phyloP scores from a whole-genome alignment of 345 rosid species.

The Eucalyptus caleyi region DNA sequence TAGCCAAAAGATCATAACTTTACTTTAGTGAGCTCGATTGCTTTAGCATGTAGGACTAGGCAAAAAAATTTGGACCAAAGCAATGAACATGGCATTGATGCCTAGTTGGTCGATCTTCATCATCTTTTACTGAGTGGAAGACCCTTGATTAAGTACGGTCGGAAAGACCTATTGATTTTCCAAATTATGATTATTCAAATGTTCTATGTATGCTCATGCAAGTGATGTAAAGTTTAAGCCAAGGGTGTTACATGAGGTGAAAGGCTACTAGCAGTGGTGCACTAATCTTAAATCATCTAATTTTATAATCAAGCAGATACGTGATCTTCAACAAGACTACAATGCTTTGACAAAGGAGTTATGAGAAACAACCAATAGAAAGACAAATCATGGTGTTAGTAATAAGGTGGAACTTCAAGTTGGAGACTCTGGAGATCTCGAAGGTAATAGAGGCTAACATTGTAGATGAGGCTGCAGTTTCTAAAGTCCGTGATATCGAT shows the following conservation, averaged over 20 bases:
- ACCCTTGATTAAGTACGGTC: neutral
- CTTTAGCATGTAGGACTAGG: neutral
- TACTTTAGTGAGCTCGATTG: neutral
- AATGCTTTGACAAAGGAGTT: neutral
- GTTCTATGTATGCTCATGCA: rapidly evolving
- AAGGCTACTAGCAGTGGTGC: neutral
- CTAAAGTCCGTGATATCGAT: neutral
- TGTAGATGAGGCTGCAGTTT: rapidly evolving
- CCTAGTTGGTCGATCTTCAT: neutral
- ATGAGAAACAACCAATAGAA: rapidly evolving
- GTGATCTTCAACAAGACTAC: too few species aligned
- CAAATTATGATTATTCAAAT: too few species aligned
- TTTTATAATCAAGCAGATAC: too few species aligned
- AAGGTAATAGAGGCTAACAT: neutral
- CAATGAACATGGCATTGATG: neutral
- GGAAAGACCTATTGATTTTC: neutral
- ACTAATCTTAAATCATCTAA: too few species aligned
- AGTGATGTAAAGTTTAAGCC: too few species aligned
- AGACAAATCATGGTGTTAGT: neutral
- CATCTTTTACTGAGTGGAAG: neutral
- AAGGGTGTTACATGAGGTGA: neutral
- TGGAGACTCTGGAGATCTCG: neutral
- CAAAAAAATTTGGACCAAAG: too few species aligned
- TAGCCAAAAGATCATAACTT: too few species aligned
- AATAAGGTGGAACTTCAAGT: neutral